phyloP scores from a whole-genome alignment of 129 eudicot genomes.

The Flaveria sonorensis region DNA sequence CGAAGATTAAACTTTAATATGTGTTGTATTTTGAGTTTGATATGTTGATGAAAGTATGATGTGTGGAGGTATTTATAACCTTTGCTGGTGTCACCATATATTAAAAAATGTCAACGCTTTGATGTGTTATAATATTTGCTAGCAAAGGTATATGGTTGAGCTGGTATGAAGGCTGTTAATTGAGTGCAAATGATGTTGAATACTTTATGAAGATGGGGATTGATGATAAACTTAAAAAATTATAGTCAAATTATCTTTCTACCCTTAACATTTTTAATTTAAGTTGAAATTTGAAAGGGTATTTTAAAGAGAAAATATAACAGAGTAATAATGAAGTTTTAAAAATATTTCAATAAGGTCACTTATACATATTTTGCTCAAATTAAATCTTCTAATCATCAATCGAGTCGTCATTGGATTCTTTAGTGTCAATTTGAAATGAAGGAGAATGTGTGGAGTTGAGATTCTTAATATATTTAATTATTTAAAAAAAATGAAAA shows the following conservation, averaged over 20 bases:
- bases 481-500: no score
- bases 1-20: not conserved
- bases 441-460: no score
- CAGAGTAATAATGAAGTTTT: no score
- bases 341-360: no score
- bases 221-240: not conserved
- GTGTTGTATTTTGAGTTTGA: not conserved
- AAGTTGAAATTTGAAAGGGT: not conserved
- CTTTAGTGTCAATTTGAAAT: no score
- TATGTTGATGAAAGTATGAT: constrained; percentile 3
- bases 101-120: constrained; percentile 40
- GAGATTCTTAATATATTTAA: no score
- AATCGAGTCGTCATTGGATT: no score
- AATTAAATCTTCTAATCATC: no score
- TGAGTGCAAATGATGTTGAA: constrained; percentile 28
- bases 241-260: not conserved
- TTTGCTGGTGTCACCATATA: constrained; percentile 11
- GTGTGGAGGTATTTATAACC: constrained; percentile 41
- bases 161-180: constrained; percentile 25
- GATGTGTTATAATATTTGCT: constrained; percentile 25
- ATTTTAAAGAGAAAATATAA: no score
- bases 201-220: constrained; percentile 31
- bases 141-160: constrained; percentile 14
- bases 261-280: not conserved
- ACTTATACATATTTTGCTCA: no score